These are phyloP conservation scores for Coemansia pectinata DNA, from an alignment of 192 early-diverging fungal species.

Conservation along the genomic window DNA sequence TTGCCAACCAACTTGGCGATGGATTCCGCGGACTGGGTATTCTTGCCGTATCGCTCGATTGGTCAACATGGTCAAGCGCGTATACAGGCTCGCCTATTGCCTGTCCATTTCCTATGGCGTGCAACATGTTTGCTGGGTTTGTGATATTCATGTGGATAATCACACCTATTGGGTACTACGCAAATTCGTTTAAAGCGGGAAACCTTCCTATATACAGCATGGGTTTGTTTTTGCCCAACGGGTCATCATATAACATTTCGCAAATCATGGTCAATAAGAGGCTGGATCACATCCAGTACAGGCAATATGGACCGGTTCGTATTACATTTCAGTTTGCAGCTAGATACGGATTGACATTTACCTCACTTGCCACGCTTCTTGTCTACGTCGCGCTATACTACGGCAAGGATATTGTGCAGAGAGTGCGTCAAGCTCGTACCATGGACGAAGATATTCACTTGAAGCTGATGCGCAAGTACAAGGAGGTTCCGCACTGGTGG, in stretches of 20 bases:
- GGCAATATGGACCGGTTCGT: too few relatives aligned
- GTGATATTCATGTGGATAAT: conserved; percentile 75
- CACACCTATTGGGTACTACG: conserved; percentile 70
- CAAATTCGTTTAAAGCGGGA: too few relatives aligned
- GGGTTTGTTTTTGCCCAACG: too few relatives aligned
- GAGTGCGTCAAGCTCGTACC: conserved; percentile 60
- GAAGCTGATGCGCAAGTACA: conserved; percentile 72
- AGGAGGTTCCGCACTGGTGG: conserved; percentile 79
- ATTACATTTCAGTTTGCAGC: too few relatives aligned
- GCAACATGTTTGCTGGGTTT: conserved; percentile 71
- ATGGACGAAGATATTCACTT: conserved; percentile 73
- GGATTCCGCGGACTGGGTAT: conserved; percentile 66
- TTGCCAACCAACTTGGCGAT: conserved; percentile 56
- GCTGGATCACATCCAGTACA: too few relatives aligned
- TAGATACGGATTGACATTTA: conserved; percentile 56
- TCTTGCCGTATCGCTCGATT: conserved; percentile 71
- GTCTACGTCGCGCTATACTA: conserved; percentile 66
- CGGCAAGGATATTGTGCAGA: conserved; percentile 66
- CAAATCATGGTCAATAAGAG: too few relatives aligned
- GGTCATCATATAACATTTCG: conserved; percentile 48
- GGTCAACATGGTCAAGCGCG: conserved; percentile 65
- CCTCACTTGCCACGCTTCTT: conserved; percentile 69
- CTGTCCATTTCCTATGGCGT: conserved; percentile 64
- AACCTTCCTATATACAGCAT: too few relatives aligned
- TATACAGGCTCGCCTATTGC: conserved; percentile 64